phyloP scores from a whole-genome alignment of 2,329 filamentous ascomycete genomes.

The Ophiostoma ips region DNA sequence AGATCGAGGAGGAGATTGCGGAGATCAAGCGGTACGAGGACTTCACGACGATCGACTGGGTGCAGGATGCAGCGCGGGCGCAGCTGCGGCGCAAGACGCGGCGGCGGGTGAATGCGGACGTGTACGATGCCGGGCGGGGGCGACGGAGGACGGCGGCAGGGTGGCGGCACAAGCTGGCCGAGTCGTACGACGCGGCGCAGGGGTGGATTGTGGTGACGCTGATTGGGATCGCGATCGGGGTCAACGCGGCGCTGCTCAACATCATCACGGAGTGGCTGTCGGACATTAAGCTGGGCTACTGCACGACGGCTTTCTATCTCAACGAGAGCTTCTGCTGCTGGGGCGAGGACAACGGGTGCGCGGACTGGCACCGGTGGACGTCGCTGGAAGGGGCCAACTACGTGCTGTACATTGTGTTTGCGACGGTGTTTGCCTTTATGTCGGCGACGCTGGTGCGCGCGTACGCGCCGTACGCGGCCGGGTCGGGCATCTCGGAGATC shows the following conservation, averaged over 20 bases:
- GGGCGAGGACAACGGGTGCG: conserved; percentile 81
- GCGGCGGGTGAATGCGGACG: conserved; percentile 56
- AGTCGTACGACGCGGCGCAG: conserved; percentile 90
- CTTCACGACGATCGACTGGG: conserved; percentile 98
- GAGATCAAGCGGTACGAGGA: conserved; percentile 99
- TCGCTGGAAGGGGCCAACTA: conserved; percentile 69
- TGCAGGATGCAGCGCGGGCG: conserved; percentile 89
- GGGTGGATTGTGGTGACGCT: conserved; percentile 96
- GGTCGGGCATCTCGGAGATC: conserved; percentile 95
- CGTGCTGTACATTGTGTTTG: conserved; percentile 73
- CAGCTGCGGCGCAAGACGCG: conserved; percentile 67
- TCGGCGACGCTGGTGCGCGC: conserved; percentile 75
- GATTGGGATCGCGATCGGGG: conserved; percentile 79
- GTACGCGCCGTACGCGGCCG: conserved; percentile 91
- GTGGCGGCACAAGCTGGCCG: conserved; percentile 69
- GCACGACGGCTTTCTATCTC: conserved; percentile 87
- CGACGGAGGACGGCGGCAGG: no score
- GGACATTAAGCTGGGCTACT: conserved; percentile 93
- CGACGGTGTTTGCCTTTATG: conserved; percentile 67
- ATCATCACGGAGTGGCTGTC: conserved; percentile 95
- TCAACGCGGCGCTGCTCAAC: conserved; percentile 87
- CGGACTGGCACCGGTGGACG: conserved; percentile 84
- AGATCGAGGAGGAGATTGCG: conserved; percentile 82
- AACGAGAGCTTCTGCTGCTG: conserved; percentile 98
- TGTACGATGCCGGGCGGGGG: conserved; percentile 54